A percentile compares a stretch with the other conserved stretches of the same genome.
Conservation (phyloP, 495 filamentous ascomycete species). For the Trypethelium eluteriae region DNA sequence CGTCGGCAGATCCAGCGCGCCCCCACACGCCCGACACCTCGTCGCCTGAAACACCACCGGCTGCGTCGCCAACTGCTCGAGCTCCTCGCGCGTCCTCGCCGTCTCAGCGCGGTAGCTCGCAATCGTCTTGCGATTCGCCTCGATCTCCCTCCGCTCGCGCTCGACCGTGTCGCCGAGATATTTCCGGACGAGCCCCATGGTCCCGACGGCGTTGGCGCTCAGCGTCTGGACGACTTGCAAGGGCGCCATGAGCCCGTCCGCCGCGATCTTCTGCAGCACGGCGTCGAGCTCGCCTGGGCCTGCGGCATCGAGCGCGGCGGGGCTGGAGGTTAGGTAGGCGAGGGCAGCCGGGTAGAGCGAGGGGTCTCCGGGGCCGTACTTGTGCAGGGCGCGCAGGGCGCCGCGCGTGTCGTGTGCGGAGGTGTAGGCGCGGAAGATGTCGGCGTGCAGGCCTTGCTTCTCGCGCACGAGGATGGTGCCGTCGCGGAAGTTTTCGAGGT, state of each 20-base stretch:
- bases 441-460: constrained; percentile 81
- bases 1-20: constrained; percentile 69
- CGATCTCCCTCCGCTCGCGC: constrained; percentile 77
- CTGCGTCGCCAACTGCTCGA: constrained; percentile 64
- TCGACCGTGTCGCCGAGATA: constrained; percentile 86
- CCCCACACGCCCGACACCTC: constrained; percentile 71
- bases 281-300: constrained; percentile 67
- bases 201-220: constrained; percentile 75
- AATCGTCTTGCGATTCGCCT: constrained; percentile 73
- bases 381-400: constrained; percentile 77
- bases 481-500: constrained; percentile 81
- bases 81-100: constrained; percentile 65
- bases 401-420: constrained; percentile 85
- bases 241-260: constrained; percentile 87
- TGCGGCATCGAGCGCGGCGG: constrained; percentile 73
- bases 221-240: constrained; percentile 94
- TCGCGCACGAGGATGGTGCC: constrained; percentile 90
- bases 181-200: constrained; percentile 92
- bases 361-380: constrained; percentile 87
- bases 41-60: constrained; percentile 85
- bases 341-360: constrained; percentile 89
- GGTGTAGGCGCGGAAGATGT: constrained; percentile 96
- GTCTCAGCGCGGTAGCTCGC: constrained; percentile 82
- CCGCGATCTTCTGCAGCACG: constrained; percentile 78
- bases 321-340: constrained; percentile 84